phyloP scores from a whole-genome alignment of 75 land plant species.

The Pseudotsuga menziesii region DNA sequence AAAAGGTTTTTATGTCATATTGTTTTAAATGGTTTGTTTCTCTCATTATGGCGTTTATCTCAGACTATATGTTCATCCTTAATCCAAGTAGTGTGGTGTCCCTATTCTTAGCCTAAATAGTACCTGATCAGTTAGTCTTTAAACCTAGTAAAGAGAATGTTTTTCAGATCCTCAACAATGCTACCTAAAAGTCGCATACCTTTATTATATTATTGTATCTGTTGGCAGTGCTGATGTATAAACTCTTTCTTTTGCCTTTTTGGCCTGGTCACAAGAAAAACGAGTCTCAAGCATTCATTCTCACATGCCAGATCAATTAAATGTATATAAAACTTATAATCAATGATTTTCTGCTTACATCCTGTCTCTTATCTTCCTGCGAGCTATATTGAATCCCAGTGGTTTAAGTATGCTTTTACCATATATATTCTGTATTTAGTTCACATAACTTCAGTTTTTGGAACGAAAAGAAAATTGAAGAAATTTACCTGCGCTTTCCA shows the following conservation, averaged over 20 bases:
- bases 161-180: too few relatives aligned
- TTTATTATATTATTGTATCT: not conserved
- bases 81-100: too few relatives aligned
- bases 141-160: too few relatives aligned
- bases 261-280: constrained; percentile 1
- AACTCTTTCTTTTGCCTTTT: constrained; percentile 5
- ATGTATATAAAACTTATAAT: too few relatives aligned
- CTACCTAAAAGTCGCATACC: too few relatives aligned
- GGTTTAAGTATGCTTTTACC: constrained; percentile 3
- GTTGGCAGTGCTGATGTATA: constrained; percentile 1
- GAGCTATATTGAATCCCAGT: not conserved
- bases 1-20: too few relatives aligned
- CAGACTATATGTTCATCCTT: too few relatives aligned
- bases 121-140: too few relatives aligned
- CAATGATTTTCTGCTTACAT: not conserved
- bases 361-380: constrained; percentile 1
- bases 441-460: not conserved
- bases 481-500: constrained; percentile 68
- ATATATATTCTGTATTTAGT: not conserved
- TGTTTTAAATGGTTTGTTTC: too few relatives aligned
- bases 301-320: not conserved
- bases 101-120: too few relatives aligned
- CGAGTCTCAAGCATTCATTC: not conserved
- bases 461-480: not conserved
- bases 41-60: too few relatives aligned